Conservation (phyloP, 192 early-diverging fungal genomes). For the Physocladia obscura region DNA sequence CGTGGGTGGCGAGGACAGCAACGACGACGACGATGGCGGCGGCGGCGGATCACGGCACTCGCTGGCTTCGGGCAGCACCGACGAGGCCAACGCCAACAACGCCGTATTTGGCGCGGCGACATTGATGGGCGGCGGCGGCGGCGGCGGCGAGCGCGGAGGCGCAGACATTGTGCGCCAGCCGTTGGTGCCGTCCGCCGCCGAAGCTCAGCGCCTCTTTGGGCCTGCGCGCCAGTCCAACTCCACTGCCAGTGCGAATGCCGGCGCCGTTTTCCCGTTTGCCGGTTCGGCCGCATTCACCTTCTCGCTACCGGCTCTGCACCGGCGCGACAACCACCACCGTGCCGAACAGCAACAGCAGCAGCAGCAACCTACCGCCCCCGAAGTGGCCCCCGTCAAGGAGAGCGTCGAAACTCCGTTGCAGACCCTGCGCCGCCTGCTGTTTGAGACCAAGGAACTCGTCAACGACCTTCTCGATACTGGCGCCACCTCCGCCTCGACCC, state of each 20-base stretch:
- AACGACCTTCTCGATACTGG: slow-evolving; percentile 4
- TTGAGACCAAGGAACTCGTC: slow-evolving; percentile 7
- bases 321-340: neutral
- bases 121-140: neutral
- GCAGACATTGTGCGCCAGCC: neutral
- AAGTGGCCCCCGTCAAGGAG: neutral
- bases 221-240: neutral
- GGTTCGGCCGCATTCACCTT: neutral
- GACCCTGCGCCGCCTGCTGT: slow-evolving; percentile 5
- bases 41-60: neutral
- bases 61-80: neutral
- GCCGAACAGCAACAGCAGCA: neutral
- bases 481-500: too few relatives aligned
- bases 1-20: neutral
- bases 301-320: neutral
- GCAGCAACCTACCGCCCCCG: neutral
- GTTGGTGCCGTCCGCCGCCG: neutral
- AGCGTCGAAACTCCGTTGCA: slow-evolving; percentile 8
- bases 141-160: neutral
- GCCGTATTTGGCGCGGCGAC: neutral
- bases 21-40: neutral
- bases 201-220: neutral
- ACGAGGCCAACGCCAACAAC: neutral
- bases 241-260: neutral
- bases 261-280: neutral